These are phyloP conservation scores for Jaltomata sinuosa DNA, from an alignment of 257 asterid species.

Conservation along the genomic window DNA sequence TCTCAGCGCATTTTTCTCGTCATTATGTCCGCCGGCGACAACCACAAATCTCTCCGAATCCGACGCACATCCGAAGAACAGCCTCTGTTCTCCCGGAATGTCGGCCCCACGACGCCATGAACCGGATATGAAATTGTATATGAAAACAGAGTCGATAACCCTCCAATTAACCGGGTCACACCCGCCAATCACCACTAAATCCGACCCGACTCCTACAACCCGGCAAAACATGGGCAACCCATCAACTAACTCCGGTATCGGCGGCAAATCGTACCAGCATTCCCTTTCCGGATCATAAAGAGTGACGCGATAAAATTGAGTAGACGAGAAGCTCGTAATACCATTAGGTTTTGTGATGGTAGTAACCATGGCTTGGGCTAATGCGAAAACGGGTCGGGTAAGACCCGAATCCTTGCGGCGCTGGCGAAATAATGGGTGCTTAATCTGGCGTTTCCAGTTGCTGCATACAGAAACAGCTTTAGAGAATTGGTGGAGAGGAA, in stretches of 20 bases:
- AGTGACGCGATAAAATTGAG: background rate
- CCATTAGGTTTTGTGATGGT: background rate
- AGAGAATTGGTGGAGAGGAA: conserved; percentile 4
- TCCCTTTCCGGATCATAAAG: conserved; percentile 4
- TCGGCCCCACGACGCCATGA: conserved; percentile 15
- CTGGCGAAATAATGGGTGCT: background rate
- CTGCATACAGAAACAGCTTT: conserved; percentile 10
- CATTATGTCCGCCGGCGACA: conserved; percentile 18
- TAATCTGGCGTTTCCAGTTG: conserved; percentile 4
- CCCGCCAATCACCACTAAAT: conserved; percentile 17
- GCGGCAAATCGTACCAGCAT: conserved; percentile 6
- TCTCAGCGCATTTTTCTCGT: background rate
- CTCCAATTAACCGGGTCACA: conserved; percentile 11
- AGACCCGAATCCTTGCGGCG: conserved; percentile 1
- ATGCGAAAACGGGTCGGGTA: conserved; percentile 9
- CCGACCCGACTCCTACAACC: conserved; percentile 9
- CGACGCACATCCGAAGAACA: conserved; percentile 13
- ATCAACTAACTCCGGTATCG: conserved; percentile 5
- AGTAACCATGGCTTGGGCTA: conserved; percentile 3
- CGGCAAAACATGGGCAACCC: conserved; percentile 15
- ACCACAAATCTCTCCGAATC: conserved; percentile 2
- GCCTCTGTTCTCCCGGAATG: conserved; percentile 10
- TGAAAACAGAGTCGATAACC: conserved; percentile 3
- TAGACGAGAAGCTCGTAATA: background rate
- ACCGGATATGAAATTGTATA: conserved; percentile 2